phyloP scores from a whole-genome alignment of 2,329 filamentous ascomycete species.

The Pseudofabraea citricarpa region DNA sequence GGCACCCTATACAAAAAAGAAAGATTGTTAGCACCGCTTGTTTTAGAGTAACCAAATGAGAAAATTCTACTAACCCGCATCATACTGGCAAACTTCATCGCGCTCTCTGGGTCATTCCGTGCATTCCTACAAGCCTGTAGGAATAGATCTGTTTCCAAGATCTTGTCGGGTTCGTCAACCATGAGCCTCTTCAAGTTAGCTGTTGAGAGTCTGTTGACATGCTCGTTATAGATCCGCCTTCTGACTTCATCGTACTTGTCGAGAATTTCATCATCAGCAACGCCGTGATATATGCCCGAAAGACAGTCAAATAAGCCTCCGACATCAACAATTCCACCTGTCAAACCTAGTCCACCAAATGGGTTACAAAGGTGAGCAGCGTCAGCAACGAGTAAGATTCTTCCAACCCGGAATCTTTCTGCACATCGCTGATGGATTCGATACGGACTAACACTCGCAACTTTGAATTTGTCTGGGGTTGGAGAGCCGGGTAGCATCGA shows the following conservation, averaged over 20 bases:
- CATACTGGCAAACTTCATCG: slow-evolving; percentile 3
- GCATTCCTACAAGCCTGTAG: slow-evolving; percentile 26
- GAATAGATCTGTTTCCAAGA: slow-evolving; percentile 29
- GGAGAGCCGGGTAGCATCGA: slow-evolving; percentile 53
- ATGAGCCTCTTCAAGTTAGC: slow-evolving; percentile 32
- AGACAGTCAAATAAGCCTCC: slow-evolving; percentile 57
- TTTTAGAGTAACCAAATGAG: not conserved
- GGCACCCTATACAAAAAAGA: not conserved
- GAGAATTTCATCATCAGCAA: slow-evolving; percentile 30
- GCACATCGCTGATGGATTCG: slow-evolving; percentile 42
- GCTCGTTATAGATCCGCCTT: slow-evolving; percentile 28
- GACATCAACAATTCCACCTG: slow-evolving; percentile 58
- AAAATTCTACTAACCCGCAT: not conserved
- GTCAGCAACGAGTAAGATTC: slow-evolving; percentile 40
- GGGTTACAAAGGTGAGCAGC: slow-evolving; percentile 43
- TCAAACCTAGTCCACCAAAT: slow-evolving; percentile 56
- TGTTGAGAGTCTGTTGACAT: slow-evolving; percentile 32
- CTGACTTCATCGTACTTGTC: slow-evolving; percentile 33
- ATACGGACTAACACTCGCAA: slow-evolving; percentile 45
- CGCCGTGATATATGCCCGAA: slow-evolving; percentile 28
- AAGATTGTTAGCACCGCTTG: not conserved
- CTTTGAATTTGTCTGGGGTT: slow-evolving; percentile 48
- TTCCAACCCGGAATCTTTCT: slow-evolving; percentile 37
- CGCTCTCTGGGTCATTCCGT: slow-evolving; percentile 2
- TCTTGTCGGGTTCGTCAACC: slow-evolving; percentile 25